phyloP scores from a whole-genome alignment of 2,329 filamentous ascomycete species.

The Aspergillus fumigatus region DNA sequence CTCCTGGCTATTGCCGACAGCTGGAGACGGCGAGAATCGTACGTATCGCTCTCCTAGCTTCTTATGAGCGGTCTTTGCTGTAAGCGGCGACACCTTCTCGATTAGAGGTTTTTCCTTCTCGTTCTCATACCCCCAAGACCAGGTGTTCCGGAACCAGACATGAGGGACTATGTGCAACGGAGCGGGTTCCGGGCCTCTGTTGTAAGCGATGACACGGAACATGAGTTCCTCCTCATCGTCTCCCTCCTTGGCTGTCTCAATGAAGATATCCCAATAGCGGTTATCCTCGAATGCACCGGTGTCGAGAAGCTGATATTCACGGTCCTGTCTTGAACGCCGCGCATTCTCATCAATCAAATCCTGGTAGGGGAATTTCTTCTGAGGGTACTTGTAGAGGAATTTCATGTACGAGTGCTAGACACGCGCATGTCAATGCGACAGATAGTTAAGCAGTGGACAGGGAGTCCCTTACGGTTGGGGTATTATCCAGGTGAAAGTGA shows the following conservation, averaged over 20 bases:
- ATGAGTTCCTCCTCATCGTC: slow-evolving; percentile 86
- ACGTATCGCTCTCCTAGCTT: slow-evolving; percentile 79
- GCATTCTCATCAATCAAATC: slow-evolving; percentile 82
- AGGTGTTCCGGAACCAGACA: slow-evolving; percentile 95
- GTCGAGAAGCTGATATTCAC: slow-evolving; percentile 88
- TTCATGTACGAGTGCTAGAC: slow-evolving; percentile 96
- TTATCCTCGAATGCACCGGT: slow-evolving; percentile 84
- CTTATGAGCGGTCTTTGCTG: slow-evolving; percentile 72
- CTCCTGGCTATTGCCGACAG: slow-evolving; percentile 69
- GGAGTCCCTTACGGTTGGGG: slow-evolving; percentile 56
- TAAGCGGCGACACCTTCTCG: slow-evolving; percentile 58
- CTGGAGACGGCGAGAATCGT: slow-evolving; percentile 83
- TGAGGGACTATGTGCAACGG: slow-evolving; percentile 92
- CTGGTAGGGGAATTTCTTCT: slow-evolving; percentile 86
- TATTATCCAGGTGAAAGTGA: slow-evolving; percentile 95
- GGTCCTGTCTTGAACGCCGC: slow-evolving; percentile 67
- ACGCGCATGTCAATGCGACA: not conserved
- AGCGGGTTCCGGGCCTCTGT: slow-evolving; percentile 83
- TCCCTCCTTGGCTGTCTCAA: slow-evolving; percentile 92
- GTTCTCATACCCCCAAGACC: slow-evolving; percentile 84
- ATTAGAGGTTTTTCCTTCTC: slow-evolving; percentile 77
- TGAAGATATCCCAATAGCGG: slow-evolving; percentile 94
- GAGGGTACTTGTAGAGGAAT: slow-evolving; percentile 95
- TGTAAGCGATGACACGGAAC: slow-evolving; percentile 95
- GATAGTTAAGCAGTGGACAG: not conserved